Base-by-base conservation (phyloP, 805 yeast species). In the Brettanomyces bruxellensis region DNA sequence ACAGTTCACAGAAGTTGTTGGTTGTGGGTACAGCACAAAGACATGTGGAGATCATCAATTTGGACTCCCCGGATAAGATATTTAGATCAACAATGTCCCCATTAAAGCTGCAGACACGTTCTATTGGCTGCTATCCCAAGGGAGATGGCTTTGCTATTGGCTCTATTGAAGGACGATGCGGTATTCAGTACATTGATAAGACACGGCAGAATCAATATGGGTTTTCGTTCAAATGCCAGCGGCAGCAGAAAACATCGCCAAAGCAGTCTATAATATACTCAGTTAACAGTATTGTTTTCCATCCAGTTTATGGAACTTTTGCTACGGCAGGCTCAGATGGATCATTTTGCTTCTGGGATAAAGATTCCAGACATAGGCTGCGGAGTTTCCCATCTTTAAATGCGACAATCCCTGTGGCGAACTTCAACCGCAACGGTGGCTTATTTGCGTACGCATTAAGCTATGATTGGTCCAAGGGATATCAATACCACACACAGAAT, bases 301-400 rank as follows among this genome's bases (percentile, higher is more conserved):
- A 93, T 60, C 98, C 98, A 4, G 69, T 77, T 12, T 81, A 82
- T 64, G 96, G 96, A 39, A 89, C 98, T 1, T 84, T 93, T 65
- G 81, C 83, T 43, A 93, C 99, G 4, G 93, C 95, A 1, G 98
- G 99, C 11, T 76, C 93, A 24, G 99, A 93, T 65, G 99, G 99
- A 23, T 74, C 90, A 12, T 83, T 90, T 69, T 82, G 89, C 57
- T 84, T 87, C 69, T 93, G 99, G 99, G 98, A 93, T 64, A 88
- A 87, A 64, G 95, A 88, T 57, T 84, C 93, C 45, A 80, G 83
- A 61, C 95, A 86, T 61, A 76, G 98, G 56, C 75, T 93, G 54
- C 86, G 83, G 66, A 86, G 83, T 34, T 85, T 79, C 70, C 88
- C 95, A 4, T 66, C 77, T 8, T 70, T 83, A 13, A 76, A 75